phyloP scores from a whole-genome alignment of 257 asterid species.

The Pogostemon cablin region DNA sequence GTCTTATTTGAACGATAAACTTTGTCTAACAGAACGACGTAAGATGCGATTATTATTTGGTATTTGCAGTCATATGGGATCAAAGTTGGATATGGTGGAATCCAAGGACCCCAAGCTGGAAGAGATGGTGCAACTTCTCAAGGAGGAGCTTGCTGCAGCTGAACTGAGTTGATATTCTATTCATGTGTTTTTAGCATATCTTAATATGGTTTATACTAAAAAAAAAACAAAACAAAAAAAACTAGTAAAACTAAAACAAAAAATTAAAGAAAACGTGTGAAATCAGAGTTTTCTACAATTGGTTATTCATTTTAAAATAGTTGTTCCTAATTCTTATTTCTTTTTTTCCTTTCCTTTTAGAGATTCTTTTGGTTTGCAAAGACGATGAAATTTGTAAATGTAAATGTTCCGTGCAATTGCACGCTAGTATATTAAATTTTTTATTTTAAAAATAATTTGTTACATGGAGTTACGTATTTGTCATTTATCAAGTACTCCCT shows the following conservation, averaged over 20 bases:
- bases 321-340: not conserved
- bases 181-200: not conserved
- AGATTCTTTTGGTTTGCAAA: not conserved
- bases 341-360: not conserved
- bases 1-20: not conserved
- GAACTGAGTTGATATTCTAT: conserved; percentile 25
- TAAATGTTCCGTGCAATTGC: too few relatives aligned
- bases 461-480: too few relatives aligned
- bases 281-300: not conserved
- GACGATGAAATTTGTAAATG: not conserved
- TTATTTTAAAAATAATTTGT: too few relatives aligned
- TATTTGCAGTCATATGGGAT: conserved; percentile 70
- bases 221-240: not conserved
- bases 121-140: conserved; percentile 70
- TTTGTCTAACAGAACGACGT: not conserved
- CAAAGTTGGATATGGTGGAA: conserved; percentile 79
- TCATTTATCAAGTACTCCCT: too few relatives aligned
- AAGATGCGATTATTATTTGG: conserved; percentile 16
- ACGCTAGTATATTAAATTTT: too few relatives aligned
- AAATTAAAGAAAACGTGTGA: not conserved
- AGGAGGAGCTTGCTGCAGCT: conserved; percentile 76
- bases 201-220: conserved; percentile 13
- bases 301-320: conserved; percentile 18
- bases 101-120: conserved; percentile 69
- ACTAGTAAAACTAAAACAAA: not conserved